Base-by-base conservation (phyloP, 2,329 filamentous ascomycete genomes). In the Cryphonectria radicalis region DNA sequence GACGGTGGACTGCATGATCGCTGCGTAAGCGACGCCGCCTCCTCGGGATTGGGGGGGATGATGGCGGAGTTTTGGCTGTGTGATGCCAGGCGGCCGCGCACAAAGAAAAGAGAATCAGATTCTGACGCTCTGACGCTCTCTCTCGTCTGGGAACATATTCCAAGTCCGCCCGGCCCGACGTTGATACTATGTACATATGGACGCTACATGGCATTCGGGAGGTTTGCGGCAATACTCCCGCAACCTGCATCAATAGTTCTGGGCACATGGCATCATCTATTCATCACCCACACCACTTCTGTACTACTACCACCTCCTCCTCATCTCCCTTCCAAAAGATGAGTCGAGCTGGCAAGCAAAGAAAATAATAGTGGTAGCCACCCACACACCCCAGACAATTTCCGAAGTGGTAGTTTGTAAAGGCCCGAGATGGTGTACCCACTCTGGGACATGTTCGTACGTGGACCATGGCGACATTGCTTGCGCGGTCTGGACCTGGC, bases 1-100 rank as follows among this genome's bases (percentile, higher is more conserved):
- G 25, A 14, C 55, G 14, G 28, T 59, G 25, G 55, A 50, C 59
- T 4, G 19, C 32, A 62, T 19, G 40, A 64, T 64, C 62, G 62
- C 62, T 64, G 62, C 62, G 62, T 64, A 64, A 64, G 62, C 62
- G 40, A 46, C 62, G n/a, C 25, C 62, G 62, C 62, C 35, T 40
- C 59, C 11, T 62, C 19, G 59, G 59, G 11, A n/a, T n/a, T 50
- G 46, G 46, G 46, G 42, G 43, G 46, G 46, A n/a, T 4, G 46
- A n/a, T 14, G 32, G 59, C 35, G 35, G 32, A 40, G 32, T 22
- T 40, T 40, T 60, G 57, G 32, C 35, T 19, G 59, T 59, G 55
- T 17, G 14, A 10, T 8, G n/a, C 22, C 22, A 50, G 22, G 46
- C 46, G 22, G 46, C 46, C 46, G 22, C 46, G 46, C 46, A 50